Evolutionary conservation across 805 yeast genomes (phyloP).

Genomic region (Teunomyces aglyptinius): DNA sequence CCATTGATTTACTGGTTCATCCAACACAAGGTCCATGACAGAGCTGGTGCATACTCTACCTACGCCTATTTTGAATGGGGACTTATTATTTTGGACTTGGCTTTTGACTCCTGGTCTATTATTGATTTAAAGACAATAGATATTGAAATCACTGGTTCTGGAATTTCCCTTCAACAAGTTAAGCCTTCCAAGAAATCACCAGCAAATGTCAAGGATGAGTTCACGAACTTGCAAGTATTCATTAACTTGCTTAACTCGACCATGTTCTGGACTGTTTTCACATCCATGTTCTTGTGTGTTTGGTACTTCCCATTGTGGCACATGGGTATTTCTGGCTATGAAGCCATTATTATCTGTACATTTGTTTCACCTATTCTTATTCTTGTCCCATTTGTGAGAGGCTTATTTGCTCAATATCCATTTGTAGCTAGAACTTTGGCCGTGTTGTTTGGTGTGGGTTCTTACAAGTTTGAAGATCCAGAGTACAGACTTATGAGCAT

Average conservation of each 20-base stretch:
- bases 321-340: conserved; percentile 97
- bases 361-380: conserved; percentile 60
- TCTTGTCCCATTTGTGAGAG: conserved; percentile 36
- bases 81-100: conserved; percentile 76
- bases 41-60: conserved; percentile 92
- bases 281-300: conserved; percentile 79
- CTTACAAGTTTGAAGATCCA: conserved; percentile 69
- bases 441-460: conserved; percentile 68
- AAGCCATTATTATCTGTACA: conserved; percentile 57
- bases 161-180: conserved; percentile 16
- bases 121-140: conserved; percentile 66
- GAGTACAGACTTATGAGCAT: conserved; percentile 63
- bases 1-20: conserved; percentile 88
- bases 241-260: conserved; percentile 61
- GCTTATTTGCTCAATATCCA: conserved; percentile 44
- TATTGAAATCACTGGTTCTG: conserved; percentile 37
- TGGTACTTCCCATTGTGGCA: conserved; percentile 99
- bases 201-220: conserved; percentile 23
- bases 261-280: conserved; percentile 80
- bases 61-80: conserved; percentile 97
- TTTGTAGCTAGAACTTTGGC: conserved; percentile 53
- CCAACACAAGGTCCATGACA: conserved; percentile 84
- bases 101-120: conserved; percentile 78
- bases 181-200: not conserved
- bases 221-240: conserved; percentile 34